Evolutionary conservation across 2,329 filamentous ascomycete species (phyloP).

Genomic region (Alternaria postmessia): DNA sequence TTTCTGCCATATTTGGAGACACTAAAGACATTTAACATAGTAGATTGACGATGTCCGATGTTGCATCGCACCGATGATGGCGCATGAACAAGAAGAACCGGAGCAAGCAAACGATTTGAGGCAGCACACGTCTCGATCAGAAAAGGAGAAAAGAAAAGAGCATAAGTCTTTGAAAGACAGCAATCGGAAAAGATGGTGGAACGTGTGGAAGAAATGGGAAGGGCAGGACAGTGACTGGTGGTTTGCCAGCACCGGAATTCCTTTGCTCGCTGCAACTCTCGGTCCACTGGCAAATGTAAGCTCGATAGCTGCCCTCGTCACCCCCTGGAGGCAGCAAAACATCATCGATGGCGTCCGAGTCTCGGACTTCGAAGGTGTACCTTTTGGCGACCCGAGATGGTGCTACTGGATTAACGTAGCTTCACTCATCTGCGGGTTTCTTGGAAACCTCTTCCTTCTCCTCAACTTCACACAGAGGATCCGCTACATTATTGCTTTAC

Average conservation of each 20-base stretch:
- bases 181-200: slow-evolving; percentile 17
- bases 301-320: slow-evolving; percentile 85
- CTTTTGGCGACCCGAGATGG: slow-evolving; percentile 75
- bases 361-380: slow-evolving; percentile 63
- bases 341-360: slow-evolving; percentile 58
- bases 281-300: slow-evolving; percentile 88
- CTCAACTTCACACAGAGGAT: slow-evolving; percentile 86
- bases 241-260: slow-evolving; percentile 51
- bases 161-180: not conserved
- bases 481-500: slow-evolving; percentile 82
- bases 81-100: slow-evolving; percentile 4
- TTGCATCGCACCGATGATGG: slow-evolving; percentile 9
- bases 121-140: not conserved
- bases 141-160: not conserved
- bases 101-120: not conserved
- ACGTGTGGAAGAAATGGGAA: slow-evolving; percentile 23
- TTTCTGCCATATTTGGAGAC: too few relatives aligned
- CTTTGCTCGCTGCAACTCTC: slow-evolving; percentile 80
- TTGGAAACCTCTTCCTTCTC: slow-evolving; percentile 82
- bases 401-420: slow-evolving; percentile 77
- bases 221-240: slow-evolving; percentile 46
- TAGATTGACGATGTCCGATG: not conserved
- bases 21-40: not conserved
- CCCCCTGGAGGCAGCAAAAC: slow-evolving; percentile 73
- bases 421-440: slow-evolving; percentile 77